These are phyloP conservation scores for Tricholoma matsutake DNA, from an alignment of 768 basidiomycete genomes.

Conservation along the genomic window DNA sequence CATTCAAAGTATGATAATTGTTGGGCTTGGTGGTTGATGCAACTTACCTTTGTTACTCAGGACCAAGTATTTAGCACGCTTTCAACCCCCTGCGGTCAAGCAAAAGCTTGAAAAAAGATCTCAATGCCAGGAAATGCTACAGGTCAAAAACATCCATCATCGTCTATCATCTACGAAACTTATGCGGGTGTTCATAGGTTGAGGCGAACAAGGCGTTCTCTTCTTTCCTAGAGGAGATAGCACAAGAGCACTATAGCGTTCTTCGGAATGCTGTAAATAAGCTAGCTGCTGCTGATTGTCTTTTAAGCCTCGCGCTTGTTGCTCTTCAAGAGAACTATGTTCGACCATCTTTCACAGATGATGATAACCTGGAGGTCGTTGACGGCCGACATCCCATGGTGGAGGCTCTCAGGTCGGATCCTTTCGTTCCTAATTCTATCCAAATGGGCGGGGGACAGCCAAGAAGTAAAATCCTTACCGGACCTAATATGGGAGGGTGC, in stretches of 20 bases:
- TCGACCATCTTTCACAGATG: conserved; percentile 70
- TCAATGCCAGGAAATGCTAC: conserved; percentile 69
- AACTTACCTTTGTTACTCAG: conserved; percentile 32
- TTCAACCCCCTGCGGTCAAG: conserved; percentile 68
- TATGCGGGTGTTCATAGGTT: conserved; percentile 28
- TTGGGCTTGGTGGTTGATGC: background rate
- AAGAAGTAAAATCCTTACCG: conserved; percentile 71
- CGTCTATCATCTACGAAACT: background rate
- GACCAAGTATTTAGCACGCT: conserved; percentile 70
- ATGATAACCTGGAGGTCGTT: conserved; percentile 65
- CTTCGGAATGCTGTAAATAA: conserved; percentile 77
- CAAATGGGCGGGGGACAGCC: conserved; percentile 53
- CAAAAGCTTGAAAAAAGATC: conserved; percentile 66
- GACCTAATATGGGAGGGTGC: conserved; percentile 81
- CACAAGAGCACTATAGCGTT: conserved; percentile 60
- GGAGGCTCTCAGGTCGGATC: conserved; percentile 70
- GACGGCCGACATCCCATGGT: conserved; percentile 95
- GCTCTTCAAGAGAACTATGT: conserved; percentile 75
- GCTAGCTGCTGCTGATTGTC: conserved; percentile 82
- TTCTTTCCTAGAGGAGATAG: conserved; percentile 68
- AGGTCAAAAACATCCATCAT: conserved; percentile 27
- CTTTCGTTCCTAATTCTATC: conserved; percentile 85
- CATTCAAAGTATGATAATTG: conserved; percentile 55
- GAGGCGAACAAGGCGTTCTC: conserved; percentile 66
- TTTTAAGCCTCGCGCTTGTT: conserved; percentile 79